Evolutionary conservation across 768 basidiomycete species (phyloP), one percentile per base, ranked within the genome.

Genomic region (Hypsizygus marmoreus): DNA sequence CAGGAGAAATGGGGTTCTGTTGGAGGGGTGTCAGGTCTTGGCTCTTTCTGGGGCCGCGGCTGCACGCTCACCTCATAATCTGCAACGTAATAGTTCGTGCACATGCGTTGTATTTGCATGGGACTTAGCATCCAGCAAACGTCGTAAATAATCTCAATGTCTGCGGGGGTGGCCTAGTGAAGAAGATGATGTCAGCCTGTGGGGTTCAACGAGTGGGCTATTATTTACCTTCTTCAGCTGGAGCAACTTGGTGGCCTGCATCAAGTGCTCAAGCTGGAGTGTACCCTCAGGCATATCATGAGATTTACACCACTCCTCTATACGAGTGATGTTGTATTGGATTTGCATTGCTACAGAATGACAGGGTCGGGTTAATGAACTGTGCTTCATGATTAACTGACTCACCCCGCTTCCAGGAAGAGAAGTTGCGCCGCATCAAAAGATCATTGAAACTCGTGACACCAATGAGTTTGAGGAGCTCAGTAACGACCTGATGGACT

Each of bases 71-170:
- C 93, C 82, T 99, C 97, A 65, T 98, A 99, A 70, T 98, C 97
- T 35, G 95, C 97, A 50, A 95, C 95, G 62, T 97, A 97, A 71
- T 98, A 97, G 66, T 95, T 95, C 47, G 91, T 92, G 67, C 97
- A 97, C 84, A 99, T 94, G 64, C 97, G 88, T 72, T 98, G 97
- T 54, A 99, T 98, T 67, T 99, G 97, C 69, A 95, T 95, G 2
- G 97, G 97, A 53, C 93, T 97, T 34, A 99, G 76, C 88, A 98
- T 98, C 95, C 97, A 98, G 75, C 95, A 98, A 50, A 99, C 95
- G 61, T 95, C 92, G 65, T 97, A 98, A 58, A 99, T 95, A 60
- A 98, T 98, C 70, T 98, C 95, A 51, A 99, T 97, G 63, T 98
- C 97, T 17, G 88, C 87, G 25, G 91, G 80, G 2, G 94, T 91